Base-by-base conservation (phyloP, 176 grass and related monocot species). In the Aegilops tauschii region DNA sequence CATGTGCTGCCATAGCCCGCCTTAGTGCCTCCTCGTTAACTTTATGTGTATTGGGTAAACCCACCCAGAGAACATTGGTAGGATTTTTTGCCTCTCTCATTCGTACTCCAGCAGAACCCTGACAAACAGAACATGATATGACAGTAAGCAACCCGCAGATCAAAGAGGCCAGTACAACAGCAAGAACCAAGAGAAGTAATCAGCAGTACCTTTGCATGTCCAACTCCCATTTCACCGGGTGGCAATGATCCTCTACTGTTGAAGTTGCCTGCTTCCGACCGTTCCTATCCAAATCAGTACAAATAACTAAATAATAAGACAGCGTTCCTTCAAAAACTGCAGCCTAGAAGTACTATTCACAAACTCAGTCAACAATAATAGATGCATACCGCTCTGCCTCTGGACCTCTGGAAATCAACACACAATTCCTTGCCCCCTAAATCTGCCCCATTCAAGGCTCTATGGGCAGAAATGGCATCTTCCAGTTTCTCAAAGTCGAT, bases 331-430 rank as follows among this genome's bases (percentile, higher is more conserved):
- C 7, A 34, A 8, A 80, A 85, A 31, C 17, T 69, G 54, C 25
- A 59, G 28, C 4, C n/a, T 14, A 23, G 6, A 71, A 56, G 4
- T 72, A 63, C 1, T 85, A 78, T 68, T 74, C 32, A 59, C 17
- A 12, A 69, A 65, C 20, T 20, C 70, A 65, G 54, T 21, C 30
- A 65, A 84, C 8, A 44, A 58, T 27, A 61, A 61, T 74, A 12
- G 10, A 88, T 69, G 92, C 90, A 68, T 40, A 99, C 94, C 92
- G 52, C 45, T 94, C 80, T 94, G 12, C 86, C 83, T 85, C 87
- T 93, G 58, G 85, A 82, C 73, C 97, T 91, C 85, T 96, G 90
- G 90, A 94, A 99, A 90, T 99, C 97, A 32, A 99, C 94, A 94
- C 94, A 95, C 47, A 99, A 78, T 84, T 93, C 88, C 30, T 90